Evolutionary conservation across 2,329 filamentous ascomycete species (phyloP), one percentile per base, ranked within the genome.

Genomic region (Tricladium varicosporioides): DNA sequence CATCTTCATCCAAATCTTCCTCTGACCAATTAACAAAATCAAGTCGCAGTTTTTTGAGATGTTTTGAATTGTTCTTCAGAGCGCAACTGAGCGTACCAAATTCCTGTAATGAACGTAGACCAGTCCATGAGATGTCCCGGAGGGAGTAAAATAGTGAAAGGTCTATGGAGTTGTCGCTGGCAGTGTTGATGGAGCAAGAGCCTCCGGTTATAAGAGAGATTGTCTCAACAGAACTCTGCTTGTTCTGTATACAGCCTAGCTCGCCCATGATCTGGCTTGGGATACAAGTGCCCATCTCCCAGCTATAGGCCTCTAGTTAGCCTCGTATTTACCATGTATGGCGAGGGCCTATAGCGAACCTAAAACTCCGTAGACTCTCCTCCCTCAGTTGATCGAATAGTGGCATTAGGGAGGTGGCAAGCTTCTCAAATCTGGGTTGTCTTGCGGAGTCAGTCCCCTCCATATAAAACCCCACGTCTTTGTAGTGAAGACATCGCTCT

Each of bases 41-140:
- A 42, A 51, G 36, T 43, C 16, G 16, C 27, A 48, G 46, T 22
- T 48, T 5, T 13, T 5, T 48, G 46, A 31, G 46, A 48, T 31
- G 46, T 48, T 48, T 13, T 18, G 46, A 48, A 27, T 48, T 27
- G 13, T 22, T 31, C 14, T 48, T 48, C 16, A 48, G 19, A 31
- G 19, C 46, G 19, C n/a, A 5, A 31, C 46, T n/a, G 27, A 48
- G 46, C 27, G 16, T n/a, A n/a, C 18, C 14, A 10, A 46, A 46
- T 15, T 46, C 14, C 22, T 11, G 2, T 5, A 13, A 22, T 18
- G 46, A 22, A 2, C 14, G 19, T 48, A 51, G 42, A 40, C 48
- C 32, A 51, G 33, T 51, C 48, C 48, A 51, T 19, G 48, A 51
- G 48, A 51, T 14, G 10, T 42, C n/a, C 19, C 33, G 31, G 19